Conservation (phyloP, 352 stramenopile species). For the Pythium angustatum region DNA sequence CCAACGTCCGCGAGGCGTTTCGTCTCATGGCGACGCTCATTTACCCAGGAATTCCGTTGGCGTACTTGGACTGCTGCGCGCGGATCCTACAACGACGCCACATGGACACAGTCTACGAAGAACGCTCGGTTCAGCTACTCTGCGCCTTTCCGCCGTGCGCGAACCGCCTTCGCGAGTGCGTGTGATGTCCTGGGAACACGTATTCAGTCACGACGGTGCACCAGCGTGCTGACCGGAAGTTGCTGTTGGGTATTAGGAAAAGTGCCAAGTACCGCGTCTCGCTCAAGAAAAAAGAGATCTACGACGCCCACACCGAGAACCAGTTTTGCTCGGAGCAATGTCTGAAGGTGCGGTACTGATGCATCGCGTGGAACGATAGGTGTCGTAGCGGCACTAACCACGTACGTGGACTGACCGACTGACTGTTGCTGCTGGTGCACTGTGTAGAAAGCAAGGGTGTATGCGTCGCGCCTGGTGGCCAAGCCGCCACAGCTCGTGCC, state of each 20-base stretch:
- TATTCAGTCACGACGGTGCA: too few relatives aligned
- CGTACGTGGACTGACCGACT: too few relatives aligned
- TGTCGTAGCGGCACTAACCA: too few relatives aligned
- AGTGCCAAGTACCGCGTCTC: conserved; percentile 74
- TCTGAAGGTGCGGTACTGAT: conserved; percentile 62
- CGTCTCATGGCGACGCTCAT: conserved; percentile 80
- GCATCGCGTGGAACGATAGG: too few relatives aligned
- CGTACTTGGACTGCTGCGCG: conserved; percentile 67
- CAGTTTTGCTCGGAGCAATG: conserved; percentile 81
- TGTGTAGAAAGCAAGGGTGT: conserved; percentile 71
- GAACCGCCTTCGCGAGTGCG: conserved; percentile 53
- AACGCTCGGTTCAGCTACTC: conserved; percentile 63
- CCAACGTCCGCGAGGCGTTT: conserved; percentile 77
- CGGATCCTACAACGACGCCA: conserved; percentile 76
- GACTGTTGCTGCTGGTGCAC: too few relatives aligned
- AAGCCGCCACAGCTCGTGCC: conserved; percentile 86
- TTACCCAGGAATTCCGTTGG: conserved; percentile 55
- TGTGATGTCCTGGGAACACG: too few relatives aligned
- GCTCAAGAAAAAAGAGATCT: conserved; percentile 72
- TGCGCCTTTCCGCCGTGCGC: conserved; percentile 76
- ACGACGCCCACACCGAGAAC: conserved; percentile 76
- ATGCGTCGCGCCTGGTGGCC: conserved; percentile 56
- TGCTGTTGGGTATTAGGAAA: conserved; percentile 36
- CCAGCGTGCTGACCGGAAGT: neutral
- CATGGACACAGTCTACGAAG: conserved; percentile 82